phyloP scores from a whole-genome alignment of 1,284 basidiomycete genomes.

The Ceratobasidium sp. region DNA sequence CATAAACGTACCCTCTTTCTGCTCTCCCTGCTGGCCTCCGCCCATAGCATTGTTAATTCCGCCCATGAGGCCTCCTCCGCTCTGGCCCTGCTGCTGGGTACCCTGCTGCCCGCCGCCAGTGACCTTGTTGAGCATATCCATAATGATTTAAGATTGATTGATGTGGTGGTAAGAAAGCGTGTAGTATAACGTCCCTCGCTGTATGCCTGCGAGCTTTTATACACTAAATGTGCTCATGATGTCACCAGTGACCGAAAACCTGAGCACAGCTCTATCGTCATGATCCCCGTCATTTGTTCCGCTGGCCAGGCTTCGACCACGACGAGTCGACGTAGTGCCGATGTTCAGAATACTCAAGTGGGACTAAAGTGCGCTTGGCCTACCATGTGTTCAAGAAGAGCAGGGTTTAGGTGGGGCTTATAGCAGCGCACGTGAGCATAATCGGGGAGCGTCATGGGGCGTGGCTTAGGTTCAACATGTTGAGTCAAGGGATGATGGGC shows the following conservation, averaged over 20 bases:
- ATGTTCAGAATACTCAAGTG: too few relatives aligned
- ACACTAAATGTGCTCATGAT: neutral
- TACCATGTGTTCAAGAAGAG: too few relatives aligned
- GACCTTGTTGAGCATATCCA: neutral
- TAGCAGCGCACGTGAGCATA: too few relatives aligned
- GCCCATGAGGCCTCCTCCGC: constrained; percentile 15
- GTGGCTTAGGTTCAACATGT: too few relatives aligned
- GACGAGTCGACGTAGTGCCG: too few relatives aligned
- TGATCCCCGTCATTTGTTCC: constrained; percentile 14
- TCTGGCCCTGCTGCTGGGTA: neutral
- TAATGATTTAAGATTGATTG: neutral
- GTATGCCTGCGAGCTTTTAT: constrained; percentile 1
- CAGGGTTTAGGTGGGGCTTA: too few relatives aligned
- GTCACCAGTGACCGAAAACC: constrained; percentile 13
- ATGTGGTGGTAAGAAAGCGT: neutral
- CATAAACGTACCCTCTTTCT: constrained; percentile 15
- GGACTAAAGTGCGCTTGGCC: too few relatives aligned
- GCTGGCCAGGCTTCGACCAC: too few relatives aligned
- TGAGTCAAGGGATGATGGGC: too few relatives aligned
- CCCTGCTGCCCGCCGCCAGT: neutral
- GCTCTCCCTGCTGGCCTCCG: constrained; percentile 24
- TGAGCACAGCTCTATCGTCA: too few relatives aligned
- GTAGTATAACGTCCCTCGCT: neutral
- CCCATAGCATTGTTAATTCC: constrained; percentile 27
- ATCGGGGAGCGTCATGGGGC: too few relatives aligned